phyloP scores from a whole-genome alignment of 2,329 filamentous ascomycete genomes.

The Allantophomopsis cytisporea region DNA sequence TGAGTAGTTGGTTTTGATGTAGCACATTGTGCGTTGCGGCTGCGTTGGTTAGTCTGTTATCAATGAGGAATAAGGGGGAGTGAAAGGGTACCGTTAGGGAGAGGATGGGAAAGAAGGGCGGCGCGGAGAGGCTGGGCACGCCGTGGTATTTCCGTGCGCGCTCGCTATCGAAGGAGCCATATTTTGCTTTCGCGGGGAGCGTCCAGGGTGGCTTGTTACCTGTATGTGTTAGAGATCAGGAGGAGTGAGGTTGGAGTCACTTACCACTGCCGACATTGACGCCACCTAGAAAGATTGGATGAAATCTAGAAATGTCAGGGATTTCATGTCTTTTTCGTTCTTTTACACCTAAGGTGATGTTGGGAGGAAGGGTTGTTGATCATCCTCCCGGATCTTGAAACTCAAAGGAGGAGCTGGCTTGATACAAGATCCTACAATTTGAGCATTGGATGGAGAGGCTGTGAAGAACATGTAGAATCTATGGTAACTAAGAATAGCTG shows the following conservation, averaged over 20 bases:
- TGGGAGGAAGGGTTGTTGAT: too few relatives aligned
- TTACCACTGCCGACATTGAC: conserved; percentile 46
- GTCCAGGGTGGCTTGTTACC: conserved; percentile 68
- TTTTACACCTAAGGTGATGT: too few relatives aligned
- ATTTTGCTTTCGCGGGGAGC: conserved; percentile 50
- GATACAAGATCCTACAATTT: too few relatives aligned
- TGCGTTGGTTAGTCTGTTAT: conserved; percentile 32
- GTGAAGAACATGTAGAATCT: too few relatives aligned
- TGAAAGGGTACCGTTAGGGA: conserved; percentile 28
- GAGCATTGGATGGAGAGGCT: background rate
- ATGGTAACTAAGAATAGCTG: too few relatives aligned
- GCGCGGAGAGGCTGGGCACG: conserved; percentile 23
- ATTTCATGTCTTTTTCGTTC: background rate
- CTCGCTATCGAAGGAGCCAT: conserved; percentile 33
- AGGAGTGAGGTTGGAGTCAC: conserved; percentile 2
- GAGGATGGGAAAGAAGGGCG: conserved; percentile 38
- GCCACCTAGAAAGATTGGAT: conserved; percentile 59
- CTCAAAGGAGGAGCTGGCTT: too few relatives aligned
- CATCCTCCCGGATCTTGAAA: too few relatives aligned
- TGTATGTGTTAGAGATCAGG: conserved; percentile 12
- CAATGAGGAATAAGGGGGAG: conserved; percentile 13
- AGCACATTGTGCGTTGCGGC: conserved; percentile 52
- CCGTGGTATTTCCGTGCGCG: conserved; percentile 38
- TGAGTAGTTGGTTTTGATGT: conserved; percentile 46
- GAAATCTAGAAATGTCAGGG: conserved; percentile 32